phyloP scores from a whole-genome alignment of 2,329 filamentous ascomycete genomes.

The Conoideocrella luteorostrata region DNA sequence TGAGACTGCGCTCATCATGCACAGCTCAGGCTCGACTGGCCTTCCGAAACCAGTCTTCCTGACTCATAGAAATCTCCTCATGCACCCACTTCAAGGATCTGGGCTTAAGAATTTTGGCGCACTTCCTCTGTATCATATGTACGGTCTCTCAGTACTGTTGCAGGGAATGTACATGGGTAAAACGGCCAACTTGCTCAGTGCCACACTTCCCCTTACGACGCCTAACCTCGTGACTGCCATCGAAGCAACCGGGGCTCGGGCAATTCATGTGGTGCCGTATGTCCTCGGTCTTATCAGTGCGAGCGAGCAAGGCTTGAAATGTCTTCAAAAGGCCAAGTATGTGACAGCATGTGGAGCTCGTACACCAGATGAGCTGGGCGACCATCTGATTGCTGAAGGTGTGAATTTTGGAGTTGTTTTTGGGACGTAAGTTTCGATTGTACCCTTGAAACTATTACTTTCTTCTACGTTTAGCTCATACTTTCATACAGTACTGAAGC shows the following conservation, averaged over 20 bases:
- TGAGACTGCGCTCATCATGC: neutral
- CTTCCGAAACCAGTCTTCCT: slow-evolving; percentile 57
- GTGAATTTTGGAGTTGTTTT: slow-evolving; percentile 50
- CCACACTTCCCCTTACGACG: neutral
- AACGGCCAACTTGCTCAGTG: neutral
- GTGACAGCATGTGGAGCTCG: slow-evolving; percentile 51
- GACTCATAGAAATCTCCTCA: slow-evolving; percentile 42
- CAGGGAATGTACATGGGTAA: neutral
- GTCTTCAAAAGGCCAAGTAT: slow-evolving; percentile 38
- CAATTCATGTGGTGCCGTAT: slow-evolving; percentile 36
- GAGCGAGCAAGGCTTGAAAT: slow-evolving; percentile 42
- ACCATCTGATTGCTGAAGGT: slow-evolving; percentile 42
- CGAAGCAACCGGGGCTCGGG: neutral
- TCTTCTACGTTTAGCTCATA: slow-evolving; percentile 32
- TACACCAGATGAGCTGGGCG: slow-evolving; percentile 51
- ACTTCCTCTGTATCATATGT: slow-evolving; percentile 52
- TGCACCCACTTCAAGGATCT: slow-evolving; percentile 35
- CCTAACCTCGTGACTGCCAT: neutral
- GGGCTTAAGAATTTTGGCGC: slow-evolving; percentile 45
- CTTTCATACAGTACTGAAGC: slow-evolving; percentile 34
- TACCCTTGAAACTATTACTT: slow-evolving; percentile 49
- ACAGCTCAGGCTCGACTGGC: slow-evolving; percentile 46
- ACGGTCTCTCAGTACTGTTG: slow-evolving; percentile 45
- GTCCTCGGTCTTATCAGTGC: slow-evolving; percentile 56
- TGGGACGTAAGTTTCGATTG: slow-evolving; percentile 36